A percentile compares a stretch with the other conserved stretches of the same genome.
phyloP scores from a whole-genome alignment of 768 basidiomycete species.

The Rhodotorula graminis region DNA sequence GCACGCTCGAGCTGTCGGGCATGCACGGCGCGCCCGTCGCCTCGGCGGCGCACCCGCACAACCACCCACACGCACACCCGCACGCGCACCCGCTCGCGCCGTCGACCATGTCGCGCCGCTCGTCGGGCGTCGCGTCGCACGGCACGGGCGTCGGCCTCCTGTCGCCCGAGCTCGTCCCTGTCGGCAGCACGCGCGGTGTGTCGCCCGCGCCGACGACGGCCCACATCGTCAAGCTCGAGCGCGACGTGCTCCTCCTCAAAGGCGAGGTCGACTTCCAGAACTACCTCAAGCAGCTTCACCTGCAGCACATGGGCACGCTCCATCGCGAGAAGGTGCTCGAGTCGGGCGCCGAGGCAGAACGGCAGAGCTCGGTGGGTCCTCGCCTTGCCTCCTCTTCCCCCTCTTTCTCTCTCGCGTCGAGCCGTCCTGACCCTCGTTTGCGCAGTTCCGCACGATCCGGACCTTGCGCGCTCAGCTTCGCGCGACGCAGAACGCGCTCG shows the following conservation, averaged over 20 bases:
- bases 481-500: constrained; percentile 63
- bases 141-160: constrained; percentile 10
- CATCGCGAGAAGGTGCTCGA: constrained; percentile 69
- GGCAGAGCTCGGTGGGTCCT: constrained; percentile 64
- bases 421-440: neutral
- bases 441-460: constrained; percentile 32
- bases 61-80: no score
- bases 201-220: neutral
- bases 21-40: neutral
- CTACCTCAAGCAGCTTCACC: constrained; percentile 75
- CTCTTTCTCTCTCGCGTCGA: no score
- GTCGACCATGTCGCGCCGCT: constrained; percentile 8
- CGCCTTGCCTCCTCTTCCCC: neutral
- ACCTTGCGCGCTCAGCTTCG: constrained; percentile 56
- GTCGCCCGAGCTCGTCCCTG: constrained; percentile 12
- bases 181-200: neutral
- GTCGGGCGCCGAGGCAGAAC: constrained; percentile 70
- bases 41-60: no score
- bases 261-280: constrained; percentile 81
- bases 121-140: constrained; percentile 19
- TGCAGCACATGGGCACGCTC: constrained; percentile 73
- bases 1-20: neutral
- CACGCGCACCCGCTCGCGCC: neutral
- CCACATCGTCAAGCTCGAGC: constrained; percentile 60
- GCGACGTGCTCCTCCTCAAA: constrained; percentile 66